Evolutionary conservation across 2,329 filamentous ascomycete species (phyloP).

Genomic region (Pyricularia sp.): DNA sequence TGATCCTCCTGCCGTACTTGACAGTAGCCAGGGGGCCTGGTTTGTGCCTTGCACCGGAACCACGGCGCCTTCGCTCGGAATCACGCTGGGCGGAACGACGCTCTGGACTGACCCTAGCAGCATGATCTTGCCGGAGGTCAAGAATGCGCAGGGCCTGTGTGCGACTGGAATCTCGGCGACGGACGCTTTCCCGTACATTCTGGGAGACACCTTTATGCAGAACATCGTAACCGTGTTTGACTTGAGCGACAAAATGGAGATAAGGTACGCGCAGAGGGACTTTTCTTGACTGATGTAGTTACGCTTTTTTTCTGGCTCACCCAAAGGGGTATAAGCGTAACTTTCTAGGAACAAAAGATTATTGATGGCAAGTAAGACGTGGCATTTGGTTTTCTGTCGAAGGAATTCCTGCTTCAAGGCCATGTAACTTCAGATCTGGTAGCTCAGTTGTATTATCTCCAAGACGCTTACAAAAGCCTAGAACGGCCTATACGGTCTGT

Average conservation of each 20-base stretch:
- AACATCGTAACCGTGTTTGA: conserved; percentile 19
- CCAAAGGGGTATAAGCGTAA: neutral
- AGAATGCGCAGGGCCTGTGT: conserved; percentile 15
- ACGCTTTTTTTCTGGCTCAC: too few relatives aligned
- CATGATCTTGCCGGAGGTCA: conserved; percentile 21
- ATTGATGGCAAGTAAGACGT: neutral
- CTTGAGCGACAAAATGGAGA: conserved; percentile 19
- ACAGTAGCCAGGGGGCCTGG: conserved; percentile 14
- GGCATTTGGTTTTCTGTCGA: neutral
- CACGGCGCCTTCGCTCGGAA: conserved; percentile 17
- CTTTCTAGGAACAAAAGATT: neutral
- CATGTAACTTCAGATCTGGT: neutral
- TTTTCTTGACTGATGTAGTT: neutral
- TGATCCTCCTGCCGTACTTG: conserved; percentile 13
- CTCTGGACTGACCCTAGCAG: conserved; percentile 20
- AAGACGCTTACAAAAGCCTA: neutral
- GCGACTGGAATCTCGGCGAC: conserved; percentile 15
- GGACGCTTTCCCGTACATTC: conserved; percentile 11
- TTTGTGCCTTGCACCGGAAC: conserved; percentile 18
- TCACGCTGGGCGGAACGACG: conserved; percentile 19
- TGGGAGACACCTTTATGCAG: conserved; percentile 17
- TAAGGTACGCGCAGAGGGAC: conserved; percentile 18
- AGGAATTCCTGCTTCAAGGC: neutral
- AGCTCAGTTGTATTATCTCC: neutral
- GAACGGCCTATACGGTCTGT: neutral